phyloP scores from a whole-genome alignment of 345 rosid genomes.

The Aquilaria sinensis region DNA sequence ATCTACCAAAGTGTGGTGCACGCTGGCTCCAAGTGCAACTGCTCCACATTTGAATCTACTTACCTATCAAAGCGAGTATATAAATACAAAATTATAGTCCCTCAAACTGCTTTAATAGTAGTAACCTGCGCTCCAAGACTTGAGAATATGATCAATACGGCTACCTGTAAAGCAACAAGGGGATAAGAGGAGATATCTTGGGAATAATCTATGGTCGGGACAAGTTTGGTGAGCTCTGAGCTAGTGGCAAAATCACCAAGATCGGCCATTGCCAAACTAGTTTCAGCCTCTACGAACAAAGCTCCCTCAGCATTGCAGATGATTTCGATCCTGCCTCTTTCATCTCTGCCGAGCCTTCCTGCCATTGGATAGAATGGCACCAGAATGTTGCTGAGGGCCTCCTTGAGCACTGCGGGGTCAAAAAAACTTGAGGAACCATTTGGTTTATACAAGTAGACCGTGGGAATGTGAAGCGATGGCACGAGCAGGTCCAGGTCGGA shows the following conservation, averaged over 20 bases:
- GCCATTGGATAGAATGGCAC: conserved; percentile 34
- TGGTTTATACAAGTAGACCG: conserved; percentile 18
- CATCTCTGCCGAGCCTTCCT: conserved; percentile 22
- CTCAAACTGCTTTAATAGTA: too few species aligned
- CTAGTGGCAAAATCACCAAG: conserved; percentile 16
- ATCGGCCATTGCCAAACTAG: conserved; percentile 15
- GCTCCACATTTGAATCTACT: conserved; percentile 30
- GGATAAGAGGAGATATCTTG: conserved; percentile 21
- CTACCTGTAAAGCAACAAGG: conserved; percentile 21
- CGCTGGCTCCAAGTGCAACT: conserved; percentile 13
- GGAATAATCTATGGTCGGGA: conserved; percentile 20
- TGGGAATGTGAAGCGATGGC: neutral
- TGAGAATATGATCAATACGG: neutral
- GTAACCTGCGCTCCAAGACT: neutral
- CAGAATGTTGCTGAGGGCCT: conserved; percentile 23
- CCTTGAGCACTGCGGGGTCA: conserved; percentile 14
- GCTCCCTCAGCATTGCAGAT: conserved; percentile 27
- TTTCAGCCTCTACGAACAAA: conserved; percentile 25
- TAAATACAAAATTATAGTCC: neutral
- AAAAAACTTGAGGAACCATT: conserved; percentile 13
- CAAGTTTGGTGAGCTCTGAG: conserved; percentile 11
- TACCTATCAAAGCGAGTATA: conserved; percentile 6
- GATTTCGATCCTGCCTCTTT: conserved; percentile 25
- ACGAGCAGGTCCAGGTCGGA: conserved; percentile 24
- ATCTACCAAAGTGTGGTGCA: conserved; percentile 23